Evolutionary conservation across 2,329 filamentous ascomycete genomes (phyloP), one percentile per base, ranked within the genome.

Genomic region (Fusarium denticulatum): DNA sequence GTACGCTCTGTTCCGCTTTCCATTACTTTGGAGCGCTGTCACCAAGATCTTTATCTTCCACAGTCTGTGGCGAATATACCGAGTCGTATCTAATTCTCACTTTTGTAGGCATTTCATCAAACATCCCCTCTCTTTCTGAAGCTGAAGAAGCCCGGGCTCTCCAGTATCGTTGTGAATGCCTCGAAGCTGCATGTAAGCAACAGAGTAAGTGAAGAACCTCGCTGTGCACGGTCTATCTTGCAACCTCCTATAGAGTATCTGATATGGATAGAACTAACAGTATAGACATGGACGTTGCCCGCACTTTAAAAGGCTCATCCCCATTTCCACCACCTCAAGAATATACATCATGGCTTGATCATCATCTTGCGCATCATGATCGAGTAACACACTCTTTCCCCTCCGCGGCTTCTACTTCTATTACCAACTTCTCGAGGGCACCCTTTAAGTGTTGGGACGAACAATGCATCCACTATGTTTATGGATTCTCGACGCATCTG

Each of bases 91-190:
- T 78, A 60, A 77, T 64, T 47, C 46, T 69, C 24, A 47, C 45
- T 69, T 39, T 28, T 55, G 43, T 71, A 81, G 79, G 78, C 69
- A 75, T 79, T 61, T 45, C 74, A 30, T 77, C 79, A 53, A 77
- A 72, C 69, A 77, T 86, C 53, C 84, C 85, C 30, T 81, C 84
- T 70, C 79, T 89, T 61, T 90, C 87, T 60, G 86, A 89, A 71
- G 83, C 85, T 30, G 88, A 90, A 79, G 88, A 90, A 78, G 88
- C 88, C 32, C 84, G 88, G 63, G 83, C 84, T 42, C 80, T 90
- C 60, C 88, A 90, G 78, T 88, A 90, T 75, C 86, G 86, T 72
- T 89, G 88, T 80, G 88, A 90, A 80, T 88, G 87, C 78, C 85
- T 90, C 61, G 87, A 90, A 76, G 83, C 82, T 58, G 85, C 84